Percentiles rank a stretch among this genome's conserved stretches.
phyloP scores from a whole-genome alignment of 2,329 filamentous ascomycete genomes.

The Nannizziopsis barbatae region DNA sequence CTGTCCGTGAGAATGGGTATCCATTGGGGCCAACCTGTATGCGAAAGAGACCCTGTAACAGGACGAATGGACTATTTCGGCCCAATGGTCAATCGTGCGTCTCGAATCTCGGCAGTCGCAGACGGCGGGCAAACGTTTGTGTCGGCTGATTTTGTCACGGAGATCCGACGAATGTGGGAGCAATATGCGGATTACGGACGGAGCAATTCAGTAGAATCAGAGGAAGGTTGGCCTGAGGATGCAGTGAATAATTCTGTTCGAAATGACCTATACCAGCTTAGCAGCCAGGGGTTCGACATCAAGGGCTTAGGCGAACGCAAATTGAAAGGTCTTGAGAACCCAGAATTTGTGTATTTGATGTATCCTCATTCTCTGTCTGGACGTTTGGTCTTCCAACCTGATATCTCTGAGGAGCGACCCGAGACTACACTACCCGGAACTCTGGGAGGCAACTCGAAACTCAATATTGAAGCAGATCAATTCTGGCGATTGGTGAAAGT shows the following conservation, averaged over 20 bases:
- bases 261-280: conserved; percentile 75
- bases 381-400: conserved; percentile 44
- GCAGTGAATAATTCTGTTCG: conserved; percentile 63
- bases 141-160: conserved; percentile 90
- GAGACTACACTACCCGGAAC: conserved; percentile 46
- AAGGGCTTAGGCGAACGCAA: conserved; percentile 94
- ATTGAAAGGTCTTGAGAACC: conserved; percentile 93
- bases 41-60: conserved; percentile 90
- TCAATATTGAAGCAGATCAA: conserved; percentile 71
- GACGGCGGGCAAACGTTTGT: conserved; percentile 96
- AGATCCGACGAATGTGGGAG: conserved; percentile 83
- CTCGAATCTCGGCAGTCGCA: conserved; percentile 84
- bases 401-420: conserved; percentile 35
- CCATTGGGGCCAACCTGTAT: conserved; percentile 89
- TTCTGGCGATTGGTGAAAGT: conserved; percentile 87
- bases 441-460: conserved; percentile 50
- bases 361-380: conserved; percentile 82
- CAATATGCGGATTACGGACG: conserved; percentile 78
- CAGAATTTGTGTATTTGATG: conserved; percentile 87
- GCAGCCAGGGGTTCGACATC: conserved; percentile 86
- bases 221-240: conserved; percentile 67
- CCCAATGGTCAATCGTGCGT: conserved; percentile 96
- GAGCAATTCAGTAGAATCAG: conserved; percentile 54
- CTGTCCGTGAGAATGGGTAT: conserved; percentile 95
- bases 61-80: conserved; percentile 99